Evolutionary conservation across 2,329 filamentous ascomycete genomes (phyloP), one percentile per base, ranked within the genome.

Genomic region (Pseudogymnoascus sp.): DNA sequence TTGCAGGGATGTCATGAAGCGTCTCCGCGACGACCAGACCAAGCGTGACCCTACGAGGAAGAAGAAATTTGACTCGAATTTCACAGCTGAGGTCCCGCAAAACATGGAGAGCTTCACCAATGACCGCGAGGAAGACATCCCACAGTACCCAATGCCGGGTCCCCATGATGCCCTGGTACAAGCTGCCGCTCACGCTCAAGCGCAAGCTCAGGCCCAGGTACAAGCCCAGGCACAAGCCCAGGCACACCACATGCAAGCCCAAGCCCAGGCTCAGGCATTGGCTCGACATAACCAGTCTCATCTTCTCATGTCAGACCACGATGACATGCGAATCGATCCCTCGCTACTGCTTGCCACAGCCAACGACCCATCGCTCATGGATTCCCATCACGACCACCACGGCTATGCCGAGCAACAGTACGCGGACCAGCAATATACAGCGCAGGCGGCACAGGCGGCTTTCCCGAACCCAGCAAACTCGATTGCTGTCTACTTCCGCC

Each of bases 1-100:
- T 3, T 88, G 88, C 61, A 82, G 86, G 61, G 90, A 93, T 74
- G 87, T 91, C 16, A 87, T 90, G 81, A 93, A 93, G 75, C 81
- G 90, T 59, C 80, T 89, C 62, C 83, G 87, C 37, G 87, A 91
- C 69, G 86, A 90, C 67, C 82, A 84, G 64, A 79, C 78, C 0
- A 84, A 83, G 67, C 79, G 80, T 63, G 78, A 85, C 69, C 76
- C 80, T 2, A 77, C 77, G 13, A 77, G 77, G 63, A 77, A 74
- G 71, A 78, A 76, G 68, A 70, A 70, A 66, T 70, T 72, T 19
- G 71, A 73, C 56, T 70, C 76, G 72, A 74, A 72, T 71, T 72
- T 70, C 73, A 73, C 63, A 59, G 68, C 66, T n/a, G 65, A 68
- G 37, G 63, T 63, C 19, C 24, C 65, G 56, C 62, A 31, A 61